Evolutionary conservation across 2,329 filamentous ascomycete genomes (phyloP).

Genomic region (Fusarium metavorans): DNA sequence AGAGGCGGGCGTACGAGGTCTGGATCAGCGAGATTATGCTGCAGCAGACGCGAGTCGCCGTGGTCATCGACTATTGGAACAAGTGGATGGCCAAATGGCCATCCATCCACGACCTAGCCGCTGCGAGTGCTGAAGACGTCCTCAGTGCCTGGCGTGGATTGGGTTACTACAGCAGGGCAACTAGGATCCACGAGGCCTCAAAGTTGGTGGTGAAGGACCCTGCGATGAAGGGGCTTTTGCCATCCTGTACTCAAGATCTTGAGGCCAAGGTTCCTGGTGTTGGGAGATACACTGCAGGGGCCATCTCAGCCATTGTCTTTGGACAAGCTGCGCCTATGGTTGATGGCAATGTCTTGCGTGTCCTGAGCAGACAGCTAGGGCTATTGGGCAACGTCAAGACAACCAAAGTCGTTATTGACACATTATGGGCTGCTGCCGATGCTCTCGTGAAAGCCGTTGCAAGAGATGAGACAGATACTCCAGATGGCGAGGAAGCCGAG

Average conservation of each 20-base stretch:
- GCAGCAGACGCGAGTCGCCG: slow-evolving; percentile 73
- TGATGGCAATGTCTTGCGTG: slow-evolving; percentile 72
- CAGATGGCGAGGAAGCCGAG: slow-evolving; percentile 40
- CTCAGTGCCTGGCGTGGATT: slow-evolving; percentile 70
- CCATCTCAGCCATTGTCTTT: slow-evolving; percentile 72
- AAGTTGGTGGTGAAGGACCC: slow-evolving; percentile 60
- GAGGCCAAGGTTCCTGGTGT: slow-evolving; percentile 68
- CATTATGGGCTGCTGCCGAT: slow-evolving; percentile 70
- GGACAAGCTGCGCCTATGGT: slow-evolving; percentile 70
- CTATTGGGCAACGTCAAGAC: slow-evolving; percentile 68
- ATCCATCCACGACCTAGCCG: slow-evolving; percentile 66
- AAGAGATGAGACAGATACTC: slow-evolving; percentile 46
- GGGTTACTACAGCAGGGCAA: slow-evolving; percentile 74
- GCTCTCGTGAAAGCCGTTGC: slow-evolving; percentile 66
- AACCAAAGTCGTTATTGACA: slow-evolving; percentile 63
- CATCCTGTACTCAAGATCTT: slow-evolving; percentile 58
- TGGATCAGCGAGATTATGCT: slow-evolving; percentile 78
- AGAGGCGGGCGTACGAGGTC: slow-evolving; percentile 71
- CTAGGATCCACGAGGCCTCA: slow-evolving; percentile 69
- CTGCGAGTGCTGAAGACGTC: slow-evolving; percentile 66
- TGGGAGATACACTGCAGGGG: slow-evolving; percentile 72
- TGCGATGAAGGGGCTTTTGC: slow-evolving; percentile 61
- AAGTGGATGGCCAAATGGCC: slow-evolving; percentile 72
- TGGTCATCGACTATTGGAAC: slow-evolving; percentile 73
- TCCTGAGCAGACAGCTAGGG: slow-evolving; percentile 71